Evolutionary conservation across 1,284 basidiomycete genomes (phyloP).

Genomic region (Apiotrichum gamsii): DNA sequence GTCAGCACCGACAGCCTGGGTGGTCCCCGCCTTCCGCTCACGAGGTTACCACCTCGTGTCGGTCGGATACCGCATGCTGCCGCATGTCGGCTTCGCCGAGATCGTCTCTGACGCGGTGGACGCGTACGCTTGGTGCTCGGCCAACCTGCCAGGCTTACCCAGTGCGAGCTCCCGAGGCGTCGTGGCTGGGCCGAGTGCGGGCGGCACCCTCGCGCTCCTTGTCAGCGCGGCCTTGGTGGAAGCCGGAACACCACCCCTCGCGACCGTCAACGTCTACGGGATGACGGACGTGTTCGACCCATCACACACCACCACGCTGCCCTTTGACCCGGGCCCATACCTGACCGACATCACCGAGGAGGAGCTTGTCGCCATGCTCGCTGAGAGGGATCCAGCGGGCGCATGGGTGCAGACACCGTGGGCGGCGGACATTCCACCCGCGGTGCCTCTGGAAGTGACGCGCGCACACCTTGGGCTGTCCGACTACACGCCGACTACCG

Average conservation of each 20-base stretch:
- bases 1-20: slow-evolving; percentile 19
- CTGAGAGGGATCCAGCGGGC: not conserved
- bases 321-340: not conserved
- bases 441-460: slow-evolving; percentile 4
- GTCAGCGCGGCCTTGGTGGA: too few relatives aligned
- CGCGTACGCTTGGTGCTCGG: slow-evolving; percentile 19
- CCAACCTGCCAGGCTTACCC: slow-evolving; percentile 7
- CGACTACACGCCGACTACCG: slow-evolving; percentile 1
- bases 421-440: slow-evolving; percentile 8
- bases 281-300: slow-evolving; percentile 7
- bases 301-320: not conserved
- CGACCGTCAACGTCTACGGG: slow-evolving; percentile 12
- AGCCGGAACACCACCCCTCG: too few relatives aligned
- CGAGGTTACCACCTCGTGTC: slow-evolving; percentile 30
- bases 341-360: not conserved
- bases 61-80: slow-evolving; percentile 27
- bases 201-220: not conserved
- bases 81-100: slow-evolving; percentile 25
- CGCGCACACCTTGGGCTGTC: slow-evolving; percentile 5
- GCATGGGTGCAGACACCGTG: slow-evolving; percentile 6
- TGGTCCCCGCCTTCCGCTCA: slow-evolving; percentile 21
- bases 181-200: slow-evolving; percentile 19
- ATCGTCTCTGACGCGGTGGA: slow-evolving; percentile 21
- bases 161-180: slow-evolving; percentile 20
- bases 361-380: not conserved